Evolutionary conservation across 2,329 filamentous ascomycete genomes (phyloP), one percentile per base, ranked within the genome.

Genomic region (Harringtonia aguacate): DNA sequence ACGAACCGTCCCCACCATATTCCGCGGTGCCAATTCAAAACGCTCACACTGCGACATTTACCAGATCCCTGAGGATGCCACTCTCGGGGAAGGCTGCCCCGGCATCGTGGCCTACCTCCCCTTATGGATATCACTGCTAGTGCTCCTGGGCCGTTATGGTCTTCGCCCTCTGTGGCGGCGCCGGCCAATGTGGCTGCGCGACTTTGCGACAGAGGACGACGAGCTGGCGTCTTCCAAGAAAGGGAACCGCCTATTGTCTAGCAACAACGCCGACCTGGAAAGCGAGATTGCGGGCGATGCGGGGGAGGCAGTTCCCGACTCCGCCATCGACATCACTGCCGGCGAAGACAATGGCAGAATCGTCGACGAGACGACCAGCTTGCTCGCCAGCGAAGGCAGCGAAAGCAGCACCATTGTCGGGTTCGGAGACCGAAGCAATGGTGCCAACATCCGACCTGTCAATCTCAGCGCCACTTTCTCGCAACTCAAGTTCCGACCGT

Each of bases 111-210:
- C 55, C 27, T 57, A 60, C 38, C 36, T 62, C 27, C 61, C 61
- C 6, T 43, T 56, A 6, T 57, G 53, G 50, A 43, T 56, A 8
- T 52, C 61, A 3, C n/a, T 61, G 5, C 14, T 57, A 30, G 50
- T 58, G 8, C 45, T 62, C 12, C 20, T 59, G 1, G 49, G 58
- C 41, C 58, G 57, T 22, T 64, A 63, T 34, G 53, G 46, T 5
- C 38, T 60, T 15, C 49, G 48, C 1, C 56, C 60, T 3, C 24
- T 59, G 2, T 62, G 60, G 61, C 47, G 45, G 1, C 51, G 53
- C 8, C 58, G 61, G 15, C 58, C 60, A 4, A 9, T 53, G 9
- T 64, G 61, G 60, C 51, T 64, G 36, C 58, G 58, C 37, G 50
- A 46, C 21, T 62, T 64, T 45, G 59, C 58, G 5, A 52, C 54